Evolutionary conservation across 2,329 filamentous ascomycete species (phyloP), one percentile per base, ranked within the genome.

Genomic region (Arachnomyces sp.): DNA sequence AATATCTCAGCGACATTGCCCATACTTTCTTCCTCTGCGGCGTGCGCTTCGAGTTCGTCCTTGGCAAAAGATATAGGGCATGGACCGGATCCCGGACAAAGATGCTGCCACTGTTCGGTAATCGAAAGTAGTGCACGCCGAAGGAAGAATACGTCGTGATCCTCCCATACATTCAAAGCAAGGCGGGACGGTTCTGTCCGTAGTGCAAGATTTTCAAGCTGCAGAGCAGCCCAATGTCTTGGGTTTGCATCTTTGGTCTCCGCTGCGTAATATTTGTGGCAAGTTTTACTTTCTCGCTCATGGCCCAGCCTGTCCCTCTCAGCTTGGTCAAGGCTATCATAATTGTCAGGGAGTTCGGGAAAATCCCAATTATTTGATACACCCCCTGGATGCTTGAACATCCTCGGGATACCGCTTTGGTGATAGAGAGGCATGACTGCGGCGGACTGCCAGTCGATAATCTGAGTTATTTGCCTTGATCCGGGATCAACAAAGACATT

Each of bases 61-160:
- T 32, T 16, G 12, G 5, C 12, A 16, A 32, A 32, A 12, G 5
- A 5, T 12, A 32, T 12, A 32, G 31, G 31, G 12, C 31, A 32
- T 14, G n/a, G n/a, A 14, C 31, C 31, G 16, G 33, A 35, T n/a
- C 17, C 33, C 31, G 31, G 31, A 32, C 31, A 32, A 32, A 32
- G 31, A 7, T 16, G 14, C 17, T 35, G 20, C 20, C 20, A 25
- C 20, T 25, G 20, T 9, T 25, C 20, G 20, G 20, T 39, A 13
- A 60, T 18, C 0, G 36, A 8, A 17, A 60, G 53, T 9, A 61
- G 50, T 15, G 53, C 47, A 18, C 59, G 40, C 8, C 56, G 56
- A 3, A 62, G 47, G 34, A 57, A 61, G 39, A 61, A 60, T 2
- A 61, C 32, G 48, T 62, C 44, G 1, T 46, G 36, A 39, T 57